phyloP scores from a whole-genome alignment of 1,284 basidiomycete species.

The Leccinum insolens region DNA sequence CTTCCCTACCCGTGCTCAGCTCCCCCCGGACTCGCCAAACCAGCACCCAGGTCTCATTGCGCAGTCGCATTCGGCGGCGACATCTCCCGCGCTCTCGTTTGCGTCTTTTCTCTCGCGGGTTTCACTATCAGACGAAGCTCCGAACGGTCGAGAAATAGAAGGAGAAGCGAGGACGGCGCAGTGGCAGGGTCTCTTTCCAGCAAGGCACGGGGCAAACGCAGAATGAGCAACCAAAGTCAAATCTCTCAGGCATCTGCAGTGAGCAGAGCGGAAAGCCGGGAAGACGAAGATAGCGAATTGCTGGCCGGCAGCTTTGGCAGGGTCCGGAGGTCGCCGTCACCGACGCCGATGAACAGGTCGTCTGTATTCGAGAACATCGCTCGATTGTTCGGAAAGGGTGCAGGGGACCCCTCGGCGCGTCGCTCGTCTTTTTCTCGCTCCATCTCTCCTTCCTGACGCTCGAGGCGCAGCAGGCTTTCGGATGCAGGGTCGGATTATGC shows the following conservation, averaged over 20 bases:
- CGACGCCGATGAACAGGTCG: conserved; percentile 46
- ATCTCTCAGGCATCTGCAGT: conserved; percentile 40
- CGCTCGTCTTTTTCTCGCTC: conserved; percentile 61
- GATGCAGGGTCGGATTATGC: conserved; percentile 56
- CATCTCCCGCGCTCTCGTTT: conserved; percentile 23
- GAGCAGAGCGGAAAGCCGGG: conserved; percentile 22
- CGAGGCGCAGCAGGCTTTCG: conserved; percentile 56
- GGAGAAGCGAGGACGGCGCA: conserved; percentile 53
- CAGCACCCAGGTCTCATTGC: neutral
- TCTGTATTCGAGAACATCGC: conserved; percentile 72
- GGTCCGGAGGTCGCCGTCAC: conserved; percentile 35
- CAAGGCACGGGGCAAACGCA: conserved; percentile 37
- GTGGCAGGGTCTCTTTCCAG: conserved; percentile 26
- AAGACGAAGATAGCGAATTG: conserved; percentile 28
- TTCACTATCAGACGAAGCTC: conserved; percentile 51
- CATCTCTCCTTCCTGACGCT: conserved; percentile 51
- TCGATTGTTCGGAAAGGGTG: conserved; percentile 32
- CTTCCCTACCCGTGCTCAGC: conserved; percentile 20
- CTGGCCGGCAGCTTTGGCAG: conserved; percentile 28
- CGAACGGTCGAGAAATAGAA: conserved; percentile 52
- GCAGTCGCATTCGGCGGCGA: conserved; percentile 13
- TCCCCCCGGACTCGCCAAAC: conserved; percentile 10
- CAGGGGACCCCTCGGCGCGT: conserved; percentile 44
- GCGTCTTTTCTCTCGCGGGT: conserved; percentile 25
- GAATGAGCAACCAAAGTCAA: conserved; percentile 53